Percentiles rank a stretch among this genome's conserved stretches.
phyloP scores from a whole-genome alignment of 108 stramenopile genomes.

The Fragilaria crotonensis region DNA sequence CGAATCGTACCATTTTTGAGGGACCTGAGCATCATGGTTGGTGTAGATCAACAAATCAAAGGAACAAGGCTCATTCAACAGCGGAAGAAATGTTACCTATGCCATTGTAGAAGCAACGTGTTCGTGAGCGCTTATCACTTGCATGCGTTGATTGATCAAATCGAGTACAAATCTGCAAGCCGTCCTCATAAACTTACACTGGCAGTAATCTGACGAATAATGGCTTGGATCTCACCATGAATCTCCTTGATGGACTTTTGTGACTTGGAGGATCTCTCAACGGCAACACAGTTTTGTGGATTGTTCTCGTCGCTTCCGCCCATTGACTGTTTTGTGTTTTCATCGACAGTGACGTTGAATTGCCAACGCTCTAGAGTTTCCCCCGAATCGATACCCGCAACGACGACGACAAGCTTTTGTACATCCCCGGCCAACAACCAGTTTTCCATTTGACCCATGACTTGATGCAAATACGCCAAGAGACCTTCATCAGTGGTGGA shows the following conservation, averaged over 20 bases:
- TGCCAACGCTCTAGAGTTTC: conserved; percentile 98
- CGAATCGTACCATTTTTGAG: conserved; percentile 92
- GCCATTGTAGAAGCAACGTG: background rate
- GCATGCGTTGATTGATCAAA: background rate
- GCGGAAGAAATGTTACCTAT: conserved; percentile 91
- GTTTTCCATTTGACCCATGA: conserved; percentile 84
- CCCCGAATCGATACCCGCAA: conserved; percentile 88
- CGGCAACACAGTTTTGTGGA: background rate
- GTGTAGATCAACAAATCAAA: conserved; percentile 97
- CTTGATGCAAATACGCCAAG: conserved; percentile 78
- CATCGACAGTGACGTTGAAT: conserved; percentile 87
- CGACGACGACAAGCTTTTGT: conserved; percentile 93
- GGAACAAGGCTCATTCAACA: conserved; percentile 94
- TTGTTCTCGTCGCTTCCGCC: conserved; percentile 25
- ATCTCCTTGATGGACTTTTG: conserved; percentile 89
- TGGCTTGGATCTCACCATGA: conserved; percentile 93
- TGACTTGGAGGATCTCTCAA: conserved; percentile 15
- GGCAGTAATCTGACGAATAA: conserved; percentile 98
- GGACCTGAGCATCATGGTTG: conserved; percentile 80
- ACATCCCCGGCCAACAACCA: conserved; percentile 90
- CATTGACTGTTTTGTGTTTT: conserved; percentile 4
- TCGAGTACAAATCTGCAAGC: too few relatives aligned
- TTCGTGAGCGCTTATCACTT: background rate
- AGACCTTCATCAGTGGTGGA: conserved; percentile 92
- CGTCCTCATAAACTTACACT: conserved; percentile 38